phyloP scores from a whole-genome alignment of 2,329 filamentous ascomycete genomes.

The Cordyceps farinosa region DNA sequence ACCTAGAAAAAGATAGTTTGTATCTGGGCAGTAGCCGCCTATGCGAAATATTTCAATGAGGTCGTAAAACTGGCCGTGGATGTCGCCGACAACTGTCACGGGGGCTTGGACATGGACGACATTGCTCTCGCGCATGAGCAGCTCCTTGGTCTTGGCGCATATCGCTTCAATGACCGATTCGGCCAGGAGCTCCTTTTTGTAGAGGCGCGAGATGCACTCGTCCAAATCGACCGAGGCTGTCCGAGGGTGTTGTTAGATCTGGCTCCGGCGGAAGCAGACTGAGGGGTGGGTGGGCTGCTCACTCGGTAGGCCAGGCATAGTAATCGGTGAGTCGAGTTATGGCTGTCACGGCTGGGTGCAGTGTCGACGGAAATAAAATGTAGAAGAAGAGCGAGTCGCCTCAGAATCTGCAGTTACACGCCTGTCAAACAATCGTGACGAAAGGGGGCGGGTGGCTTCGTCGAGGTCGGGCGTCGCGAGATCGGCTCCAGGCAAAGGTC shows the following conservation, averaged over 20 bases:
- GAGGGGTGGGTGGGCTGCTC: conserved; percentile 27
- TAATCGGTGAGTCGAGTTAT: not conserved
- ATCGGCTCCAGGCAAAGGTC: conserved; percentile 35
- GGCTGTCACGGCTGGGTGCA: not conserved
- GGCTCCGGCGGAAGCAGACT: not conserved
- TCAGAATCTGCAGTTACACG: no score
- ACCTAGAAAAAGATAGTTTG: conserved; percentile 99
- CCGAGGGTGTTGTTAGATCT: conserved; percentile 9
- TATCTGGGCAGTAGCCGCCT: conserved; percentile 94
- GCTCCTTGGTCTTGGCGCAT: conserved; percentile 98
- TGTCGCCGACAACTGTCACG: conserved; percentile 96
- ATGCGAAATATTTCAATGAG: conserved; percentile 99
- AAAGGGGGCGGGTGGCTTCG: conserved; percentile 17
- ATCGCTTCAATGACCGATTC: conserved; percentile 98
- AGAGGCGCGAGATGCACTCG: conserved; percentile 94
- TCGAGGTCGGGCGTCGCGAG: conserved; percentile 27
- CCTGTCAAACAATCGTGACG: not conserved
- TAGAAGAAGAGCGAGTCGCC: not conserved
- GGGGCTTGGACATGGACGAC: conserved; percentile 95
- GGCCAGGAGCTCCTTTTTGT: conserved; percentile 93
- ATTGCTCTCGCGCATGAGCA: conserved; percentile 99
- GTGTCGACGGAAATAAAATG: not conserved
- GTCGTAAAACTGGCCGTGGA: conserved; percentile 98
- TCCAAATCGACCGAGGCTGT: conserved; percentile 94
- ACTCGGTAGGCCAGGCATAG: conserved; percentile 59